phyloP scores from a whole-genome alignment of 1,139 yeast species.

The Sugiyamaella novakii region DNA sequence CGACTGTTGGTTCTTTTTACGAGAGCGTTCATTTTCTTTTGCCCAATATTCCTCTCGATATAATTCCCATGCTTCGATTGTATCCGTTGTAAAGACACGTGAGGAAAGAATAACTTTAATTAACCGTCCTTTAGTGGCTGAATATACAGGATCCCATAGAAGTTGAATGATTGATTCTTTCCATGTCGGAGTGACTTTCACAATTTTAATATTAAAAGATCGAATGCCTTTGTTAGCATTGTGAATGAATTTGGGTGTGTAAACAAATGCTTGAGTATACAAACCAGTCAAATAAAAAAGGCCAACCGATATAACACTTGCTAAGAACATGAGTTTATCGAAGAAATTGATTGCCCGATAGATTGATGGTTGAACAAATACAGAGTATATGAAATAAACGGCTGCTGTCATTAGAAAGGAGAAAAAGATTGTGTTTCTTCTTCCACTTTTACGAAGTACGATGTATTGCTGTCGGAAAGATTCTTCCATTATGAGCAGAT shows the following conservation, averaged over 20 bases:
- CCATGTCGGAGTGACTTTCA: conserved; percentile 64
- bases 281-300: conserved; percentile 88
- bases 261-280: conserved; percentile 78
- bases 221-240: conserved; percentile 86
- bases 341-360: conserved; percentile 41
- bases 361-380: conserved; percentile 39
- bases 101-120: conserved; percentile 79
- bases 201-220: conserved; percentile 76
- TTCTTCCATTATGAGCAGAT: conserved; percentile 80
- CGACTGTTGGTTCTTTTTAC: conserved; percentile 3
- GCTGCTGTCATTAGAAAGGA: conserved; percentile 48
- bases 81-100: conserved; percentile 76
- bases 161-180: conserved; percentile 46
- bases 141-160: conserved; percentile 35
- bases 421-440: conserved; percentile 74
- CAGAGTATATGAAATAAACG: conserved; percentile 38
- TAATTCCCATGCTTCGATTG: conserved; percentile 93
- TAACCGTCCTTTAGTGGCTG: conserved; percentile 33
- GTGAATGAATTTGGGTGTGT: conserved; percentile 74
- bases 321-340: conserved; percentile 63
- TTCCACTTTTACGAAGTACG: conserved; percentile 67
- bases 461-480: conserved; percentile 76
- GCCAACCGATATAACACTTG: conserved; percentile 67
- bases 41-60: conserved; percentile 94
- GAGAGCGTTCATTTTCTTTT: conserved; percentile 71